Evolutionary conservation across 257 asterid genomes (phyloP).

Genomic region (Solanum chaucha): DNA sequence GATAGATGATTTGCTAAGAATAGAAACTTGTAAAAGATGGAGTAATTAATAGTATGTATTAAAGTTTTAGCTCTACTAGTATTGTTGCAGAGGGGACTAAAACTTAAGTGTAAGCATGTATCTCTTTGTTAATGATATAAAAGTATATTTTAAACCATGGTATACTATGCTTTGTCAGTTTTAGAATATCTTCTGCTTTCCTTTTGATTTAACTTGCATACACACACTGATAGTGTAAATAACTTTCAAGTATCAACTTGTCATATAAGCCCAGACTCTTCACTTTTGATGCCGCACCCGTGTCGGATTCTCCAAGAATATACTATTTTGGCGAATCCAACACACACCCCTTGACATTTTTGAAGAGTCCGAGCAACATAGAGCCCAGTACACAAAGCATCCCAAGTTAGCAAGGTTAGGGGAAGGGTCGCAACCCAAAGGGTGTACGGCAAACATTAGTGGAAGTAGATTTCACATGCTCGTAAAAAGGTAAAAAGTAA

Average conservation of each 20-base stretch:
- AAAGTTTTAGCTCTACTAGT: neutral
- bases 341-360: too few relatives aligned
- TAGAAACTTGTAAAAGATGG: neutral
- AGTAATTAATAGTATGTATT: neutral
- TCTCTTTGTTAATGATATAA: neutral
- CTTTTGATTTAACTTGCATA: neutral
- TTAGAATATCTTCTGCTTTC: neutral
- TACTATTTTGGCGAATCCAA: too few relatives aligned
- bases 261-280: too few relatives aligned
- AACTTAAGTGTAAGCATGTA: neutral
- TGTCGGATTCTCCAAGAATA: too few relatives aligned
- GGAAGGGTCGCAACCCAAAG: neutral
- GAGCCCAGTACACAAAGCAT: neutral
- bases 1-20: conserved; percentile 3
- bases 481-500: neutral
- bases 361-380: too few relatives aligned
- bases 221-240: neutral
- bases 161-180: neutral
- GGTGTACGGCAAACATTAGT: neutral
- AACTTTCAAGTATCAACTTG: too few relatives aligned
- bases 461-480: neutral
- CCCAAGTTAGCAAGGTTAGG: neutral
- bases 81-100: neutral
- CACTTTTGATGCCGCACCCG: too few relatives aligned
- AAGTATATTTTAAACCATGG: neutral